A percentile compares a stretch with the other conserved stretches of the same genome.
phyloP scores from a whole-genome alignment of 2,329 filamentous ascomycete species.

The Xylaria sp. region DNA sequence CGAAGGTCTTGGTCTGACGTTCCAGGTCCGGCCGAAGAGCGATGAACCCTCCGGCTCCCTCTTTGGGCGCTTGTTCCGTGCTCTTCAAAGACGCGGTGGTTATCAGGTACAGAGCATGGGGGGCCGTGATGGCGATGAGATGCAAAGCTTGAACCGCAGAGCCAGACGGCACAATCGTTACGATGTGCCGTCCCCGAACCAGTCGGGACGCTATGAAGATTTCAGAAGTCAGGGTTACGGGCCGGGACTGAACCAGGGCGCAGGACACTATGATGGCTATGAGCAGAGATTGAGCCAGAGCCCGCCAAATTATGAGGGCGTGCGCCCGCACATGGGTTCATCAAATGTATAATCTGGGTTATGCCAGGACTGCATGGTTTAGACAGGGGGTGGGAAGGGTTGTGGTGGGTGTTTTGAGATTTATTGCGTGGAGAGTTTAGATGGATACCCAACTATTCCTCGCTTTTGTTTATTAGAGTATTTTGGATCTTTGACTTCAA shows the following conservation, averaged over 20 bases:
- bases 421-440: background rate
- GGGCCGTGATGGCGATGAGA: background rate
- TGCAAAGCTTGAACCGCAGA: background rate
- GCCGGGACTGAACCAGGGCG: too few relatives aligned
- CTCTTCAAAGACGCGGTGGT: conserved; percentile 1
- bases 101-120: conserved; percentile 19
- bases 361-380: background rate
- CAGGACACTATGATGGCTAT: too few relatives aligned
- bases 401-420: background rate
- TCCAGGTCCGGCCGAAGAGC: conserved; percentile 47
- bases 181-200: background rate
- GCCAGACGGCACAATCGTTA: background rate
- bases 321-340: background rate
- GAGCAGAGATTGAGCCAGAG: background rate
- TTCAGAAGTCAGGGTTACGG: too few relatives aligned
- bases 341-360: background rate
- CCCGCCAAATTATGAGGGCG: background rate
- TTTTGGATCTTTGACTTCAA: too few relatives aligned
- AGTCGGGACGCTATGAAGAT: background rate
- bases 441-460: conserved; percentile 4
- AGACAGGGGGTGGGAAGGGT: background rate
- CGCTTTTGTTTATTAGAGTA: background rate
- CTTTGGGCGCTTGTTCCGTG: background rate
- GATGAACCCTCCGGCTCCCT: background rate
- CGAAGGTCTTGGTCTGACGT: conserved; percentile 54